Evolutionary conservation across 208 protist genomes (phyloP).

Genomic region (Zelonia costaricensis): DNA sequence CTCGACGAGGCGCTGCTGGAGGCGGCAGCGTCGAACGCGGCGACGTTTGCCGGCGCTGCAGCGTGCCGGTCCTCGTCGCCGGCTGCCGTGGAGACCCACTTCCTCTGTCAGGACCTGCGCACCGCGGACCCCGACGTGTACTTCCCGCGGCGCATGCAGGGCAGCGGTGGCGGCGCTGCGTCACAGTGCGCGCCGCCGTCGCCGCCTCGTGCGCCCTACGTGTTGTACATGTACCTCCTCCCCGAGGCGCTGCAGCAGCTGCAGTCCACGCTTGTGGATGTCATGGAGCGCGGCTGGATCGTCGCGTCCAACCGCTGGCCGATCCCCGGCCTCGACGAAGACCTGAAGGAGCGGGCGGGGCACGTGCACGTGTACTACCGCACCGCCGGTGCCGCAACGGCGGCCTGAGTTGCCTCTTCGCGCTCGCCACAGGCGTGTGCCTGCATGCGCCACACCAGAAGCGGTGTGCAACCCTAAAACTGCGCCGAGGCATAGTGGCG

Average conservation of each 20-base stretch:
- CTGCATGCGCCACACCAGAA: no score
- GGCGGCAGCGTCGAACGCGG: conserved; percentile 16
- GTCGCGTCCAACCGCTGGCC: conserved; percentile 75
- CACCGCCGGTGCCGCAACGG: no score
- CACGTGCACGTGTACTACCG: conserved; percentile 53
- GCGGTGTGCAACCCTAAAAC: no score
- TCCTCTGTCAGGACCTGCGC: conserved; percentile 41
- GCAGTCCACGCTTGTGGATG: conserved; percentile 34
- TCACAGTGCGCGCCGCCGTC: no score
- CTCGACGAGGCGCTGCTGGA: conserved; percentile 62
- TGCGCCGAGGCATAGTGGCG: no score
- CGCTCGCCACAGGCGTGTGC: not conserved
- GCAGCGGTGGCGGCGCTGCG: not conserved
- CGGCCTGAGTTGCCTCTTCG: not conserved
- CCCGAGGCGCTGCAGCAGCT: conserved; percentile 62
- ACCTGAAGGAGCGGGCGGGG: conserved; percentile 22
- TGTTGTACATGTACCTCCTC: conserved; percentile 74
- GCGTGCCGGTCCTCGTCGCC: conserved; percentile 7
- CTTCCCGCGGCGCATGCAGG: conserved; percentile 22
- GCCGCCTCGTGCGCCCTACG: conserved; percentile 13
- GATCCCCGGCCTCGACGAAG: conserved; percentile 29
- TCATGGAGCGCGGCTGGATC: conserved; percentile 35
- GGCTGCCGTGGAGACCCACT: conserved; percentile 26
- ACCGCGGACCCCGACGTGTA: conserved; percentile 33
- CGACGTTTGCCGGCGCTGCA: not conserved